phyloP scores from a whole-genome alignment of 192 early-diverging fungal genomes.

The Coemansia aciculifera region DNA sequence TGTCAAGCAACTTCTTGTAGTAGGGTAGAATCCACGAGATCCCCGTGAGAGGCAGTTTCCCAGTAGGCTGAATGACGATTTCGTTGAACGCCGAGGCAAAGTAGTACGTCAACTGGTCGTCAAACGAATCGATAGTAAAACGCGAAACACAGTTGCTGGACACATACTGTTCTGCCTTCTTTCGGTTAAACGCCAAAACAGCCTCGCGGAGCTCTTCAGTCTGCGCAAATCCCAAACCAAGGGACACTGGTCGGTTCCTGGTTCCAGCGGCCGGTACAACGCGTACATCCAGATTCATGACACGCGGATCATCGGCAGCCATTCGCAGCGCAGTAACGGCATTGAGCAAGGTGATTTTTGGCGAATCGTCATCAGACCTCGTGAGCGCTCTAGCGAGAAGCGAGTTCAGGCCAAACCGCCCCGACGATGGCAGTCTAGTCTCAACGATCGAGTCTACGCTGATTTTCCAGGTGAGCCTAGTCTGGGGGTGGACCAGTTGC shows the following conservation, averaged over 20 bases:
- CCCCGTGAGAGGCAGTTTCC: slow-evolving; percentile 61
- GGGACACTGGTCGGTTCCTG: slow-evolving; percentile 5
- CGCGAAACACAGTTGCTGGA: slow-evolving; percentile 53
- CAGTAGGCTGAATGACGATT: slow-evolving; percentile 63
- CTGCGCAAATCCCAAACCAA: slow-evolving; percentile 58
- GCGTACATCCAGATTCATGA: slow-evolving; percentile 28
- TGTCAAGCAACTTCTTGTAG: slow-evolving; percentile 60
- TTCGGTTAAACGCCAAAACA: slow-evolving; percentile 53
- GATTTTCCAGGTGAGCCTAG: slow-evolving; percentile 27
- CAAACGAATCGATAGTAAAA: slow-evolving; percentile 70
- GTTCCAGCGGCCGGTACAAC: background rate
- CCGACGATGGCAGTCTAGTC: background rate
- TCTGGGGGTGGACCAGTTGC: slow-evolving; percentile 8
- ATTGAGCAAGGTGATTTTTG: slow-evolving; percentile 34
- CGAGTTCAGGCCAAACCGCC: background rate
- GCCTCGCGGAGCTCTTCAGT: slow-evolving; percentile 64
- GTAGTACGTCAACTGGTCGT: slow-evolving; percentile 65
- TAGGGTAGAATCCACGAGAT: slow-evolving; percentile 56
- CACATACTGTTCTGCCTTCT: slow-evolving; percentile 55
- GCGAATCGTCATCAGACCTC: slow-evolving; percentile 4
- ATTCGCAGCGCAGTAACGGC: slow-evolving; percentile 50
- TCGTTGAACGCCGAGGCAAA: slow-evolving; percentile 66
- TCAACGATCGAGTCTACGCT: slow-evolving; percentile 29
- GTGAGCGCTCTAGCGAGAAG: slow-evolving; percentile 1
- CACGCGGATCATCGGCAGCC: slow-evolving; percentile 55